phyloP scores from a whole-genome alignment of 345 rosid species.

The Lumnitzera racemosa region DNA sequence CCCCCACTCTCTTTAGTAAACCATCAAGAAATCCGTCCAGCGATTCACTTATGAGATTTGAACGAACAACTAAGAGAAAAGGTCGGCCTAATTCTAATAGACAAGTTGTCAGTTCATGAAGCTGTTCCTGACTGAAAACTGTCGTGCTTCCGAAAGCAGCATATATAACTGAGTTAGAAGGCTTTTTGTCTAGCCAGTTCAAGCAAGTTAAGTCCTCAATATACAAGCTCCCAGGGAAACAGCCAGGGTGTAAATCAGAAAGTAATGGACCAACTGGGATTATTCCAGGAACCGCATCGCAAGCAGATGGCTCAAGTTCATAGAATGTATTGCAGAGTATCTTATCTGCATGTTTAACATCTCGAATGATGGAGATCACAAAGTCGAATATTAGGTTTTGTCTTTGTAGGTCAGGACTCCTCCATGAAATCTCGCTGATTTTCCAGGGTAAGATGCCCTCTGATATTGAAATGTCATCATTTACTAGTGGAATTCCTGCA shows the following conservation, averaged over 20 bases:
- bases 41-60: conserved; percentile 3
- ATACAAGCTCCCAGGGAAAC: conserved; percentile 14
- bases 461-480: conserved; percentile 12
- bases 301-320: conserved; percentile 19
- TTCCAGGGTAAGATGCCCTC: conserved; percentile 18
- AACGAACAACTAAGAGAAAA: conserved; percentile 28
- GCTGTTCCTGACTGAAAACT: conserved; percentile 17
- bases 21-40: conserved; percentile 5
- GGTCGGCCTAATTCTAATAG: conserved; percentile 19
- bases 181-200: conserved; percentile 36
- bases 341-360: conserved; percentile 7
- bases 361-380: neutral
- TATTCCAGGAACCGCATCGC: conserved; percentile 11
- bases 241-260: neutral
- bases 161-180: conserved; percentile 29
- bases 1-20: conserved; percentile 9
- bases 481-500: conserved; percentile 11
- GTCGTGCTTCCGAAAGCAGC: conserved; percentile 37
- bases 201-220: conserved; percentile 24
- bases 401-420: neutral
- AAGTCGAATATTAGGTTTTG: conserved; percentile 4
- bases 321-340: conserved; percentile 18
- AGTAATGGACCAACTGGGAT: conserved; percentile 28
- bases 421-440: conserved; percentile 13
- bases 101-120: conserved; percentile 26